Evolutionary conservation across 2,329 filamentous ascomycete genomes (phyloP), one percentile per base, ranked within the genome.

Genomic region (Ophiostoma fasciatum): DNA sequence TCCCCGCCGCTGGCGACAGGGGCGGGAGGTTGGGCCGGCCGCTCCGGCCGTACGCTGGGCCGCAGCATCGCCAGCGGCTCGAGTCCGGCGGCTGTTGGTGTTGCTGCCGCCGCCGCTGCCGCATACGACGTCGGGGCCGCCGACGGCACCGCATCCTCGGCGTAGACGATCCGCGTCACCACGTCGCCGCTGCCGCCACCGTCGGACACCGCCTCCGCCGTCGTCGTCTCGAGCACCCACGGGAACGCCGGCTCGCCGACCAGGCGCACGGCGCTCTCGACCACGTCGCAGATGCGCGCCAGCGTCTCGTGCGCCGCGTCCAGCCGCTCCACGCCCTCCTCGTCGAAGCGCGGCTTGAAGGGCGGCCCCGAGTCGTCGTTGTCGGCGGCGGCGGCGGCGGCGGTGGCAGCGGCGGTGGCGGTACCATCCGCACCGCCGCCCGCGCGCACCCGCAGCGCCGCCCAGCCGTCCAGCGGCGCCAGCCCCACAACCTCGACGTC

Each of bases 401-500:
- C n/a, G n/a, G n/a, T n/a, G n/a, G n/a, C n/a, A n/a, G n/a, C n/a
- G n/a, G n/a, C n/a, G n/a, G n/a, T n/a, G n/a, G n/a, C n/a, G n/a
- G n/a, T n/a, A n/a, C n/a, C n/a, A n/a, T n/a, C n/a, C n/a, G n/a
- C n/a, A n/a, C n/a, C n/a, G n/a, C n/a, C n/a, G n/a, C n/a, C n/a
- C n/a, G n/a, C n/a, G n/a, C n/a, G n/a, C 23, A 6, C 23, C 23
- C 23, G 23, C 23, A 46, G 40, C 1, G 41, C 40, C 3, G 37
- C 28, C 45, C 45, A 47, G 34, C 25, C 7, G 44, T 42, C 55
- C 14, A 69, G 50, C 4, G 63, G 58, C 13, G 55, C 52, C 21
- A 68, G 48, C 4, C 66, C 64, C 11, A 61, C 49, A 13, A 59
- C 53, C 40, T 64, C 55, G 38, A 64, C 44, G 38, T 74, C 69